Evolutionary conservation across 2,329 filamentous ascomycete genomes (phyloP).

Genomic region (Tolypocladium pustulatum): DNA sequence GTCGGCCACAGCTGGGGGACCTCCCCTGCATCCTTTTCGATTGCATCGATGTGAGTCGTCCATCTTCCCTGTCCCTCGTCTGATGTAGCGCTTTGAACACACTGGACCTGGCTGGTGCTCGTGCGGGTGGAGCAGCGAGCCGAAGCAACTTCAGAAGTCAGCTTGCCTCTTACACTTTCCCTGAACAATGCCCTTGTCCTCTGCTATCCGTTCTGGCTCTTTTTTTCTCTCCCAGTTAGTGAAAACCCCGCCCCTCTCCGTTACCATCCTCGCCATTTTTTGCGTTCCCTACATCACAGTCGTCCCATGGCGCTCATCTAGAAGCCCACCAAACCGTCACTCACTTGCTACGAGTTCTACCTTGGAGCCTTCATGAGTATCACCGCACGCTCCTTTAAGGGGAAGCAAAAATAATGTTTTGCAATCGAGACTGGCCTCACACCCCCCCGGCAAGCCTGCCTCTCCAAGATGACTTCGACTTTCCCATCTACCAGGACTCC

Average conservation of each 20-base stretch:
- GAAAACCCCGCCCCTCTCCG: not conserved
- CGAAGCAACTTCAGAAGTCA: not conserved
- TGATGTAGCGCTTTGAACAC: no score
- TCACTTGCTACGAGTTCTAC: not conserved
- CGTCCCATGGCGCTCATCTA: not conserved
- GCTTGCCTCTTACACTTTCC: not conserved
- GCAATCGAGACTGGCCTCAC: not conserved
- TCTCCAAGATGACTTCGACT: not conserved
- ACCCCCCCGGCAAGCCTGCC: not conserved
- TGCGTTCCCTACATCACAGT: not conserved
- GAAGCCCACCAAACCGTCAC: not conserved
- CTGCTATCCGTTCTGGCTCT: not conserved
- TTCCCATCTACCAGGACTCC: constrained; percentile 11
- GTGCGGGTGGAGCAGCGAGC: not conserved
- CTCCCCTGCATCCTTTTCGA: constrained; percentile 25
- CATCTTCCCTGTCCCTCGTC: not conserved
- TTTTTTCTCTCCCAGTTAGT: not conserved
- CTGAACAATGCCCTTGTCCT: not conserved
- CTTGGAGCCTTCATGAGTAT: not conserved
- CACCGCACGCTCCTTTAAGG: not conserved
- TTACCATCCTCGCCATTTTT: not conserved
- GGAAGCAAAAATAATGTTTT: not conserved
- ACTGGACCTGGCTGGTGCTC: no score
- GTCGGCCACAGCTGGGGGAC: constrained; percentile 9
- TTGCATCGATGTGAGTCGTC: constrained; percentile 24